A percentile compares a stretch with the other conserved stretches of the same genome.
phyloP scores from a whole-genome alignment of 2,329 filamentous ascomycete species.

The Ophiostoma sp. region DNA sequence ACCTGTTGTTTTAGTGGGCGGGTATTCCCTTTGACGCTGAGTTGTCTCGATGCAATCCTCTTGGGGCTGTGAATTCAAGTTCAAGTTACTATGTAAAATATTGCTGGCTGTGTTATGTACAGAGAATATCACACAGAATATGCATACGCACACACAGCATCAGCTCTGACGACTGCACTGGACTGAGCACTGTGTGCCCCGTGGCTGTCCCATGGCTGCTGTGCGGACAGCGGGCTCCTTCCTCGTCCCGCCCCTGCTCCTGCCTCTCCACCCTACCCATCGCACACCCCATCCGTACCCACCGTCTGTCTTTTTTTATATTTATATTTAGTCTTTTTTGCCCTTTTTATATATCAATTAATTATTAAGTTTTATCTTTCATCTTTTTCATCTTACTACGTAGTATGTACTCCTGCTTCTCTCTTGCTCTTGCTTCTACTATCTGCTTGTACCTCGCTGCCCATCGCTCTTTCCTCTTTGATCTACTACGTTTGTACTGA shows the following conservation, averaged over 20 bases:
- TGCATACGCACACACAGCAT: too few relatives aligned
- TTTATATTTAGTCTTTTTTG: neutral
- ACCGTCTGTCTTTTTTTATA: neutral
- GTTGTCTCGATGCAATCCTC: too few relatives aligned
- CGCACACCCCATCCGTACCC: neutral
- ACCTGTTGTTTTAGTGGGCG: conserved; percentile 2
- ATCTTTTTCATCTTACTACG: neutral
- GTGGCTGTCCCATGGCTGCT: neutral
- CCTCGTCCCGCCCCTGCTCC: neutral
- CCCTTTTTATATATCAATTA: neutral
- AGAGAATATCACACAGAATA: too few relatives aligned
- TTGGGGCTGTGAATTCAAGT: too few relatives aligned
- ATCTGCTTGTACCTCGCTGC: neutral
- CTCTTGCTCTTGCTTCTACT: neutral
- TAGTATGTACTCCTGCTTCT: too few relatives aligned
- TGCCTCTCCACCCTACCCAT: neutral
- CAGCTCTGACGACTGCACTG: neutral
- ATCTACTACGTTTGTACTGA: neutral
- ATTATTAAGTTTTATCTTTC: neutral
- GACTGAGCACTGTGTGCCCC: neutral
- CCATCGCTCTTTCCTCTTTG: conserved; percentile 6
- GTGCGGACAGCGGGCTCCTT: neutral
- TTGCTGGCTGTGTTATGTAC: too few relatives aligned
- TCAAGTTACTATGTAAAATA: too few relatives aligned
- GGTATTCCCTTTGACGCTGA: neutral